Evolutionary conservation across 2,329 filamentous ascomycete species (phyloP).

Genomic region (Penicillium fuscoglaucum): DNA sequence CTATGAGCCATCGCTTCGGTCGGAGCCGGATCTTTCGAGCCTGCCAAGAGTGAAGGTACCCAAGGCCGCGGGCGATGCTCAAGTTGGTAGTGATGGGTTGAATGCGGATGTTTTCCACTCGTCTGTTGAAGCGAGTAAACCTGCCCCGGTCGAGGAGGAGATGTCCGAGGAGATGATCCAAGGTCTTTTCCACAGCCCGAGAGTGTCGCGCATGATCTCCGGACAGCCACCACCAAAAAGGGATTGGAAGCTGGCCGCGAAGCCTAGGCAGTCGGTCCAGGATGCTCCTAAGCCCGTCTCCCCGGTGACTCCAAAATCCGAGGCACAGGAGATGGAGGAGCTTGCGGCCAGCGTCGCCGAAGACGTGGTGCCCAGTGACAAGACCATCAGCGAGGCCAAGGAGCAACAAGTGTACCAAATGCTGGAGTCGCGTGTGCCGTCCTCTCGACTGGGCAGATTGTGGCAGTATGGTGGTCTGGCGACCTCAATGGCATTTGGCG

Average conservation of each 20-base stretch:
- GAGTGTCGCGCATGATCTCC: conserved; percentile 57
- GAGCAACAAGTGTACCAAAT: conserved; percentile 62
- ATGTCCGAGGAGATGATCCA: conserved; percentile 60
- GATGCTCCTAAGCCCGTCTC: background rate
- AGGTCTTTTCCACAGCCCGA: conserved; percentile 62
- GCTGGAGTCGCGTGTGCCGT: conserved; percentile 85
- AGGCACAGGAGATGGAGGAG: conserved; percentile 45
- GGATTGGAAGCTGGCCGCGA: conserved; percentile 18
- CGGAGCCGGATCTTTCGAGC: conserved; percentile 52
- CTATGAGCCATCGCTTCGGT: conserved; percentile 52
- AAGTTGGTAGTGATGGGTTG: conserved; percentile 48
- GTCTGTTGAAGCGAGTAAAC: conserved; percentile 24
- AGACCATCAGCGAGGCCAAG: conserved; percentile 24
- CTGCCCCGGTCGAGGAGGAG: conserved; percentile 45
- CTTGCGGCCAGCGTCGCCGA: conserved; percentile 51
- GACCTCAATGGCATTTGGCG: conserved; percentile 92
- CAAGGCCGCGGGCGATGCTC: conserved; percentile 49
- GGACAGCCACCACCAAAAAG: conserved; percentile 37
- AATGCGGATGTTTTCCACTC: conserved; percentile 59
- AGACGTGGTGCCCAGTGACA: conserved; percentile 31
- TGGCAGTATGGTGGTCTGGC: conserved; percentile 96
- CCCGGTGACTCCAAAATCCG: conserved; percentile 9
- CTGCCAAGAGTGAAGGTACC: conserved; percentile 59
- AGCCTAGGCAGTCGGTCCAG: background rate
- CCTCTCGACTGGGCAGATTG: conserved; percentile 78